Base-by-base conservation (phyloP, 2,329 filamentous ascomycete species). In the Didymella lethalis region DNA sequence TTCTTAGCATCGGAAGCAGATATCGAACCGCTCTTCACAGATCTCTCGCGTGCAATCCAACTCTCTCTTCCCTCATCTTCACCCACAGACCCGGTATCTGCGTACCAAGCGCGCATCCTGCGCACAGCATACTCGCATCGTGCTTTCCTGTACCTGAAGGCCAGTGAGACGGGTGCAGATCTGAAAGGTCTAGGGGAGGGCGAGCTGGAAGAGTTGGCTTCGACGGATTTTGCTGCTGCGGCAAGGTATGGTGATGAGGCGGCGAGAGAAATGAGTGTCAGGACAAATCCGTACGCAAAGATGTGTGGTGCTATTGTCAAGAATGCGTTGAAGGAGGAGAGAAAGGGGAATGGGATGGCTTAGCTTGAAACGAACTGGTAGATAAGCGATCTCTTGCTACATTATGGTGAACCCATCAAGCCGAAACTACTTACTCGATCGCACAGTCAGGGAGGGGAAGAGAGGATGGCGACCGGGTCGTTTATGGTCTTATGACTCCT, bases 61-160 rank as follows among this genome's bases (percentile, higher is more conserved):
- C 36, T 84, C 84, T 7, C 89, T 2, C 26, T 65, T 1, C 61
- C 69, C 0, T 66, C 76, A 1, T 68, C 77, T 0, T 82, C 79
- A 0, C 73, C 82, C 2, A 77, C 84, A 14, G 45, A 59, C 1
- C 18, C 59, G 20, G 49, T 54, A 3, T 57, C 54, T 14, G 82
- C 86, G 7, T 84, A 87, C 50, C 85, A 86, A 29, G 87, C 86
- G 11, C 87, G 85, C 57, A 88, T 90, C 0, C 78, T 94, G 8
- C 86, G 88, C 1, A 86, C 88, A 64, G 87, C 89, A 4, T 86
- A 91, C 67, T 92, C 90, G 0, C 90, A 93, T 73, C 84, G 89
- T 48, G 90, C 75, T 3, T 77, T 78, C 32, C 56, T 79, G n/a
- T 74, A 79, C 36, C 57, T 78, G 1, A 78, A 77, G 56, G 75